These are phyloP conservation scores for Fragaria ananassa DNA, from an alignment of 306 rosid genomes.

Conservation along the genomic window DNA sequence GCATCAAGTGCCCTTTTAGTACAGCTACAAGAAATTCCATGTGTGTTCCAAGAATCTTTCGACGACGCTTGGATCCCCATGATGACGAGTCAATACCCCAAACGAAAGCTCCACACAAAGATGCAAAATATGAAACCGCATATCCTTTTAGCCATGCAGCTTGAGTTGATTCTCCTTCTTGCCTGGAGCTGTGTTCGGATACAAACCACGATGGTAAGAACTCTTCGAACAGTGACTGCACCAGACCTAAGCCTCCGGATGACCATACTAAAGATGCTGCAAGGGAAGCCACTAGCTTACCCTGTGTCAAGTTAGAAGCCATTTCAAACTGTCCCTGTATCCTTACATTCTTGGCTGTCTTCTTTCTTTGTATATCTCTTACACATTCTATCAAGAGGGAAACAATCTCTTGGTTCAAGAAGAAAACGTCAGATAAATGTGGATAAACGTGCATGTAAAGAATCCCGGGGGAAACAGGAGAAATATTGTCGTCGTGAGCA, in stretches of 20 bases:
- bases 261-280: slow-evolving; percentile 87
- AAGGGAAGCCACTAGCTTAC: slow-evolving; percentile 81
- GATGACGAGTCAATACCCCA: slow-evolving; percentile 93
- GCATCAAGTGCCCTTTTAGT: slow-evolving; percentile 79
- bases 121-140: slow-evolving; percentile 78
- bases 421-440: slow-evolving; percentile 54
- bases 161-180: slow-evolving; percentile 55
- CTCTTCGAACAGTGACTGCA: slow-evolving; percentile 75
- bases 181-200: slow-evolving; percentile 60
- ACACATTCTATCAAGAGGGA: slow-evolving; percentile 77
- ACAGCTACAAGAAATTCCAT: slow-evolving; percentile 86
- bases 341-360: slow-evolving; percentile 45
- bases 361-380: slow-evolving; percentile 55
- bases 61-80: slow-evolving; percentile 71
- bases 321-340: slow-evolving; percentile 59
- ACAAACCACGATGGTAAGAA: slow-evolving; percentile 87
- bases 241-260: slow-evolving; percentile 71
- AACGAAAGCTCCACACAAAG: slow-evolving; percentile 73
- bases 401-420: slow-evolving; percentile 70
- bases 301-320: slow-evolving; percentile 60
- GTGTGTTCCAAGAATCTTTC: slow-evolving; percentile 65
- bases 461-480: slow-evolving; percentile 90
- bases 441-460: slow-evolving; percentile 72
- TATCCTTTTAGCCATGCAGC: slow-evolving; percentile 73
- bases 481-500: slow-evolving; percentile 56